Evolutionary conservation across 805 yeast species (phyloP), one percentile per base, ranked within the genome.

Genomic region (Candida argentea): DNA sequence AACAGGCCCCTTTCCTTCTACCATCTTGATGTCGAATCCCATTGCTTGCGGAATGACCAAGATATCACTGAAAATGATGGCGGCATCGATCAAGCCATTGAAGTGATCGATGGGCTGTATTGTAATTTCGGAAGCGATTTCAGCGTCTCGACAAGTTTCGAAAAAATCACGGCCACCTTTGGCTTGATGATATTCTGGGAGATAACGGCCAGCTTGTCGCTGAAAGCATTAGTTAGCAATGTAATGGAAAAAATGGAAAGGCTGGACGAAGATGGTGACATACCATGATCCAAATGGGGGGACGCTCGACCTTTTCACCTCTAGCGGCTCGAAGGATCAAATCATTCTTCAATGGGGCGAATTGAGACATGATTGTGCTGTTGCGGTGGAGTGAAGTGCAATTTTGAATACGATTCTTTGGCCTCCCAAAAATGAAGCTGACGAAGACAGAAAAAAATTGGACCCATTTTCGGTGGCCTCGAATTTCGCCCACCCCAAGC

Each of bases 201-300:
- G 61, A 45, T 87, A 86, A 36, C 96, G 68, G 12, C 96, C 96
- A n/a, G 96, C 96, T 62, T 86, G 96, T 57, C 96, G 74, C 73
- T 63, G 25, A 11, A 16, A 21, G 19, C 21, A 19, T 20, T 14
- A 12, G 9, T 8, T 5, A 18, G 6, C 22, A 16, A 15, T 5
- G 10, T 13, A 14, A n/a, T 17, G 20, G 18, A 20, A n/a, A 14
- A 16, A 26, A 20, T 15, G 5, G 5, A 20, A 28, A 28, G 14
- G 22, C 4, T 5, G 13, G 18, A 5, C 8, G 11, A 3, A 15
- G 21, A 15, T 3, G 10, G 10, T 12, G 8, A 29, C 31, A 38
- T 55, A 68, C 73, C 96, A 86, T 86, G 41, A 87, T 80, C 96
- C 96, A 91, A 35, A 91, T 75, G 12, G 98, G 98, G 2, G 98